These are phyloP conservation scores for Amylostereum areolatum DNA, from an alignment of 1,284 basidiomycete genomes.

Conservation along the genomic window DNA sequence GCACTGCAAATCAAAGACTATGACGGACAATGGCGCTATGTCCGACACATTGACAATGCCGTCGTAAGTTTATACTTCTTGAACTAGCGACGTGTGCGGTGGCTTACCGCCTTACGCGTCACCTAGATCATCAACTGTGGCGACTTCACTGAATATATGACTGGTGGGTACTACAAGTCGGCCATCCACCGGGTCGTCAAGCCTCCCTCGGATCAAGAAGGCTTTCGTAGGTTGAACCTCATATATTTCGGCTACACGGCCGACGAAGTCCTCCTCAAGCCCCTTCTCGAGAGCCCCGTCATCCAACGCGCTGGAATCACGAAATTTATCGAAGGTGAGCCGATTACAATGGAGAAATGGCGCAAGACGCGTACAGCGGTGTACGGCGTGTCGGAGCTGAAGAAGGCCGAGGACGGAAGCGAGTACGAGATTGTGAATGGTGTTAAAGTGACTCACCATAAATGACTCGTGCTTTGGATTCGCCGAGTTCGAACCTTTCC, in stretches of 20 bases:
- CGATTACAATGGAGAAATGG: constrained; percentile 16
- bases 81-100: neutral
- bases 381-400: constrained; percentile 20
- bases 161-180: constrained; percentile 38
- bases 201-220: constrained; percentile 43
- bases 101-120: neutral
- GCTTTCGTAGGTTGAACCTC: constrained; percentile 34
- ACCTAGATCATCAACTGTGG: constrained; percentile 35
- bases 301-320: constrained; percentile 18
- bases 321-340: constrained; percentile 9
- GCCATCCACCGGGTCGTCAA: constrained; percentile 39
- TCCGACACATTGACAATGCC: constrained; percentile 54
- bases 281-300: constrained; percentile 23
- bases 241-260: constrained; percentile 35
- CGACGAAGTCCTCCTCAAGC: constrained; percentile 25
- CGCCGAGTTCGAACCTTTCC: too few relatives aligned
- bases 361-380: constrained; percentile 16
- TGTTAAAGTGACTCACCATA: constrained; percentile 29
- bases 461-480: too few relatives aligned
- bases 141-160: constrained; percentile 36
- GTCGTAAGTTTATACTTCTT: constrained; percentile 29
- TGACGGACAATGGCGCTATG: constrained; percentile 52
- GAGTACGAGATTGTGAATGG: constrained; percentile 29
- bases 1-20: constrained; percentile 48
- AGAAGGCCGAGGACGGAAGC: constrained; percentile 18